Evolutionary conservation across 2,329 filamentous ascomycete species (phyloP).

Genomic region (Microdochium bolleyi): DNA sequence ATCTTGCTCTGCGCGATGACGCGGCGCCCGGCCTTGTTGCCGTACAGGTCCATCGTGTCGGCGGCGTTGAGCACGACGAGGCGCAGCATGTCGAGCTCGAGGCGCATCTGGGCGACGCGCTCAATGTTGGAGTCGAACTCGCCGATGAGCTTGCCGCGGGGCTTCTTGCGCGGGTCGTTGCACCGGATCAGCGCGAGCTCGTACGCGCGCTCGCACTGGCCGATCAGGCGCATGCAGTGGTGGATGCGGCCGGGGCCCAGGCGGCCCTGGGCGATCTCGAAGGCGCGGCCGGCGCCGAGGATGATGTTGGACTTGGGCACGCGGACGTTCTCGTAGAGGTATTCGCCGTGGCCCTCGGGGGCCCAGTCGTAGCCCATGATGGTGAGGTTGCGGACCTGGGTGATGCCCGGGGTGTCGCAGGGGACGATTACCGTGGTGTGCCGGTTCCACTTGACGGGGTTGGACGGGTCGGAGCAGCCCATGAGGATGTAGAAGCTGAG

Average conservation of each 20-base stretch:
- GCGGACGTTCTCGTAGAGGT: slow-evolving; percentile 29
- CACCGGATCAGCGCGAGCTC: slow-evolving; percentile 28
- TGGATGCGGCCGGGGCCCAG: slow-evolving; percentile 31
- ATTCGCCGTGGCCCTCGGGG: slow-evolving; percentile 31
- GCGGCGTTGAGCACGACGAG: slow-evolving; percentile 31
- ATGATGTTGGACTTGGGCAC: slow-evolving; percentile 30
- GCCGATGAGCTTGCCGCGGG: slow-evolving; percentile 28
- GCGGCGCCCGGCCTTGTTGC: slow-evolving; percentile 25
- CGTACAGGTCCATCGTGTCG: slow-evolving; percentile 29
- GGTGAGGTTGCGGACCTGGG: slow-evolving; percentile 26
- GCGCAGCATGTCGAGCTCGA: slow-evolving; percentile 28
- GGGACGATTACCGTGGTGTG: slow-evolving; percentile 30
- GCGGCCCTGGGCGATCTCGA: slow-evolving; percentile 31
- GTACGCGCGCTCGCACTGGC: slow-evolving; percentile 31
- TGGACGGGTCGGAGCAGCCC: slow-evolving; percentile 27
- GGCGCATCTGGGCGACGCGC: slow-evolving; percentile 29
- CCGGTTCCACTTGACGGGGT: slow-evolving; percentile 27
- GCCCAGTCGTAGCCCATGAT: slow-evolving; percentile 34
- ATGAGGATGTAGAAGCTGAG: slow-evolving; percentile 22
- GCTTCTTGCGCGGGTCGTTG: slow-evolving; percentile 26
- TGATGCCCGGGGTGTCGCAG: slow-evolving; percentile 25
- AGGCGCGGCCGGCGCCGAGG: slow-evolving; percentile 28
- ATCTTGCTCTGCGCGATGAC: slow-evolving; percentile 31
- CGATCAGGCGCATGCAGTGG: slow-evolving; percentile 32
- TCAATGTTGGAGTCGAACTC: slow-evolving; percentile 31